phyloP scores from a whole-genome alignment of 2,329 filamentous ascomycete species.

The Plenodomus lindquistii region DNA sequence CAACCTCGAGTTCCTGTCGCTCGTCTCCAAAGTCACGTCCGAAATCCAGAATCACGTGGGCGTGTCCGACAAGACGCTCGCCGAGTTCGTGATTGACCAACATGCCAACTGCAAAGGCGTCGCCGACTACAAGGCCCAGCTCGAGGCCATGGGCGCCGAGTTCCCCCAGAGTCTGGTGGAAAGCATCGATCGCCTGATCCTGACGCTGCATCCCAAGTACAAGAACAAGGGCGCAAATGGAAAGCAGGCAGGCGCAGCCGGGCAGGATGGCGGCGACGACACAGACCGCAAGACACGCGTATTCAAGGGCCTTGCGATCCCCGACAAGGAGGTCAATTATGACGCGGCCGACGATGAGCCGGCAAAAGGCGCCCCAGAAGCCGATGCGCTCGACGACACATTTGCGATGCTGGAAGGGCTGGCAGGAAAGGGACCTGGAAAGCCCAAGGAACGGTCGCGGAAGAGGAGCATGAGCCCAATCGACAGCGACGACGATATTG shows the following conservation, averaged over 20 bases:
- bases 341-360: constrained; percentile 54
- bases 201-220: constrained; percentile 89
- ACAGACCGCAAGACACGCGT: constrained; percentile 77
- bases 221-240: constrained; percentile 58
- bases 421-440: constrained; percentile 54
- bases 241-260: constrained; percentile 43
- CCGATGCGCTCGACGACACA: constrained; percentile 85
- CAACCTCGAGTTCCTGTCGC: constrained; percentile 87
- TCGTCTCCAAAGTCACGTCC: constrained; percentile 91
- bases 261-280: constrained; percentile 56
- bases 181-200: constrained; percentile 85
- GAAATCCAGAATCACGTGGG: constrained; percentile 94
- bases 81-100: constrained; percentile 94
- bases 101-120: constrained; percentile 74
- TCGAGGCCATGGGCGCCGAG: constrained; percentile 77
- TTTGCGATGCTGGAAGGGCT: constrained; percentile 88
- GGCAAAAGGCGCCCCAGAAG: constrained; percentile 46
- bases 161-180: constrained; percentile 87
- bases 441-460: constrained; percentile 53
- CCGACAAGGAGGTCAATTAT: constrained; percentile 69
- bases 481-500: constrained; percentile 49
- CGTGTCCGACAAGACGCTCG: constrained; percentile 89
- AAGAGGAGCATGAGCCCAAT: constrained; percentile 65
- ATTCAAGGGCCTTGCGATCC: constrained; percentile 88
- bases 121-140: constrained; percentile 73